Evolutionary conservation across 441 rosid species (phyloP), one percentile per base, ranked within the genome.

Genomic region (Bocquillonia castaneifolia): DNA sequence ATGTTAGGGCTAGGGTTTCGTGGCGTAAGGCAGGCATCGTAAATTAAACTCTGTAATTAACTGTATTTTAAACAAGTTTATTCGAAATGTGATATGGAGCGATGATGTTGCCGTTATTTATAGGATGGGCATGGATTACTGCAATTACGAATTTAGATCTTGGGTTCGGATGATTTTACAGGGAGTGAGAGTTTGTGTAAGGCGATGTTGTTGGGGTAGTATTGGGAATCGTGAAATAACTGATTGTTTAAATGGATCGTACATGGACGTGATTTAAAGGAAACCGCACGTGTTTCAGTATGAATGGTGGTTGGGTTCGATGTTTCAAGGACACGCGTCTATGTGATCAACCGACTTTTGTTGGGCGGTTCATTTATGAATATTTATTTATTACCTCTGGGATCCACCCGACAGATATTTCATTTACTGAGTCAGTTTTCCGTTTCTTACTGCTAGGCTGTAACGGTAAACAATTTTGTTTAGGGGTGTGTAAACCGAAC

Each of bases 1-100:
- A 12, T 15, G 42, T 28, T 29, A 60, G 68, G 53, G 60, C 63
- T 67, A 44, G 63, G 74, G 69, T 48, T 70, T 56, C 72, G 61
- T 14, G 69, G 52, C 57, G 70, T 22, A 66, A 20, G 18, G 54
- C 63, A 31, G 50, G 37, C 50, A 60, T 39, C 12, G 50, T 3
- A 23, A 15, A n/a, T 14, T 2, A 6, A 42, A 6, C 47, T 13
- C 6, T 42, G 15, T 2, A 42, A 42, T 36, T 9, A n/a, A n/a
- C n/a, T n/a, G n/a, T n/a, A n/a, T n/a, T n/a, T n/a, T n/a, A n/a
- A n/a, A n/a, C n/a, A n/a, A n/a, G n/a, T n/a, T n/a, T 3, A 34
- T 34, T 34, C 37, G 3, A 34, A 3, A 7, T 34, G 7, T 34
- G 7, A 7, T 34, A 34, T 34, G 37, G 37, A 7, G 37, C 4